These are phyloP conservation scores for Yarrowia deformans DNA, from an alignment of 805 yeast species.

Conservation along the genomic window DNA sequence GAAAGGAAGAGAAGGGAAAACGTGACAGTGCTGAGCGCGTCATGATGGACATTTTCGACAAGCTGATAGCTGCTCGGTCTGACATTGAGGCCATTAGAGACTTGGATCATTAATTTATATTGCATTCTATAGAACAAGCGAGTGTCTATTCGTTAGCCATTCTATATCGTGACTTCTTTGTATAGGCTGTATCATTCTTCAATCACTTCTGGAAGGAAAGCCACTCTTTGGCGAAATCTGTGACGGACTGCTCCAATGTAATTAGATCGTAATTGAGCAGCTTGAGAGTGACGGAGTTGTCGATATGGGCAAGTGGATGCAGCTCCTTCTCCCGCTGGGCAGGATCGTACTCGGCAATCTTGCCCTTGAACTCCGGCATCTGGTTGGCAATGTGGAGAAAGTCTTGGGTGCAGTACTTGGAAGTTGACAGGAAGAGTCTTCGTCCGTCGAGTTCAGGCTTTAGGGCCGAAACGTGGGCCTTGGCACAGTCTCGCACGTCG, in stretches of 20 bases:
- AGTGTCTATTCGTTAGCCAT: no score
- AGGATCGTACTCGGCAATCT: background rate
- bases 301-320: background rate
- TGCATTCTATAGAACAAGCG: no score
- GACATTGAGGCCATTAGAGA: background rate
- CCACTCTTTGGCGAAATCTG: conserved; percentile 15
- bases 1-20: conserved; percentile 8
- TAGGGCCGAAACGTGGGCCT: conserved; percentile 61
- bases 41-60: background rate
- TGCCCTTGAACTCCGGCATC: conserved; percentile 11
- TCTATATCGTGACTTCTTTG: no score
- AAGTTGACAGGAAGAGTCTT: conserved; percentile 43
- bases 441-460: conserved; percentile 45
- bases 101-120: background rate
- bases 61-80: background rate
- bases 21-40: background rate
- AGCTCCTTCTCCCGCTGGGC: background rate
- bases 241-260: background rate
- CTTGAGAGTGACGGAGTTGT: conserved; percentile 14
- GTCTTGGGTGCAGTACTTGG: conserved; percentile 40
- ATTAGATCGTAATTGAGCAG: conserved; percentile 9
- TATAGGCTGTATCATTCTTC: no score
- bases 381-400: conserved; percentile 42
- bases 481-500: conserved; percentile 70
- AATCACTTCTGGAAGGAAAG: background rate